These are phyloP conservation scores for Aspergillus carbonarius DNA, from an alignment of 2,329 filamentous ascomycete genomes.

Conservation along the genomic window DNA sequence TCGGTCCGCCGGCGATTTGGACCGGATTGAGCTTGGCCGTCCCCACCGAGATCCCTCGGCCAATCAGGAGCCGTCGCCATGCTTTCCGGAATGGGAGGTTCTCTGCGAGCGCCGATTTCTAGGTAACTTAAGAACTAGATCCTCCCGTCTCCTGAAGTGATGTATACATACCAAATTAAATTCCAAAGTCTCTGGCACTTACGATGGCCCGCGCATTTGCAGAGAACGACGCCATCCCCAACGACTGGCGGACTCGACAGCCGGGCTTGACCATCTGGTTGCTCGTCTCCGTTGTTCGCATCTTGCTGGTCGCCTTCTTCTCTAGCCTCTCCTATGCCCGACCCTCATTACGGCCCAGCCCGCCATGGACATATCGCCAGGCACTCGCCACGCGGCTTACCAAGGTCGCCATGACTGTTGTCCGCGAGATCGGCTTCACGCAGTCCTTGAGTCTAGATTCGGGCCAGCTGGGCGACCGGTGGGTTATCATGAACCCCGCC, in stretches of 20 bases:
- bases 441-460: neutral
- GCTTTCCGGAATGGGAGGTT: neutral
- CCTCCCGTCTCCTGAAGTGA: no score
- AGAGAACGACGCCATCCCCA: neutral
- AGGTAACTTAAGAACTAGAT: no score
- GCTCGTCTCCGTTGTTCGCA: neutral
- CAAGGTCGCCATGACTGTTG: neutral
- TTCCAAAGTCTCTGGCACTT: neutral
- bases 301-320: neutral
- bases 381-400: neutral
- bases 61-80: neutral
- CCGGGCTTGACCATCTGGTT: neutral
- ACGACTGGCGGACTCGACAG: neutral
- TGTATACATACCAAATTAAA: no score
- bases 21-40: neutral
- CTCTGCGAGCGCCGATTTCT: no score
- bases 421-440: neutral
- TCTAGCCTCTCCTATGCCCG: neutral
- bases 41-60: neutral
- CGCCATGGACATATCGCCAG: constrained; percentile 1
- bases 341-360: neutral
- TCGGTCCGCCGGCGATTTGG: neutral
- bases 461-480: neutral
- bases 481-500: neutral
- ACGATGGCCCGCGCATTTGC: neutral